Percentiles rank a stretch among this genome's conserved stretches.
Evolutionary conservation across 768 basidiomycete species (phyloP).

Genomic region (Termitomyces sp.): DNA sequence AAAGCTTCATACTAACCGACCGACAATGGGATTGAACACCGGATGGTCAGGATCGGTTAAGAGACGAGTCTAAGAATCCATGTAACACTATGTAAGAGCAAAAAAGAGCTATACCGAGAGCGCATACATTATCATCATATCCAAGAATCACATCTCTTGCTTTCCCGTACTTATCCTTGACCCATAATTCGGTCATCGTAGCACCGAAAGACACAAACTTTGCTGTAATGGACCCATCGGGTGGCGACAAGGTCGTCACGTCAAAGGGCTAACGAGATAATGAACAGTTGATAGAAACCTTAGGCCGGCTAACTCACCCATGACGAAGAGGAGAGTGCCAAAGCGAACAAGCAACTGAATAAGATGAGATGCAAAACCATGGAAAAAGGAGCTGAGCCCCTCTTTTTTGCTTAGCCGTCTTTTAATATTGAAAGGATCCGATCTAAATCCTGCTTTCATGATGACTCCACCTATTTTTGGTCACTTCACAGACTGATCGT

Average conservation of each 20-base stretch:
- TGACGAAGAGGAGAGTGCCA: background rate
- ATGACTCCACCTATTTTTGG: background rate
- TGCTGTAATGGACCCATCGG: constrained; percentile 51
- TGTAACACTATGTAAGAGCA: background rate
- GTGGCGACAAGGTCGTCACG: constrained; percentile 37
- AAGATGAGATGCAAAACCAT: background rate
- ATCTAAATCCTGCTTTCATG: background rate
- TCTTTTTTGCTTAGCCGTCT: background rate
- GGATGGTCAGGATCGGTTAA: constrained; percentile 42
- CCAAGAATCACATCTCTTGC: constrained; percentile 50
- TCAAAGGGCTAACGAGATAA: constrained; percentile 37
- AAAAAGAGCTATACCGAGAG: too few relatives aligned
- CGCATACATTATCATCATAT: constrained; percentile 47
- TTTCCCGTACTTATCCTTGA: constrained; percentile 44
- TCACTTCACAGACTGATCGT: background rate
- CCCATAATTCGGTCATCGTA: constrained; percentile 50
- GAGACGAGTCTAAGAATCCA: constrained; percentile 25
- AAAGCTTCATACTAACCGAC: constrained; percentile 19
- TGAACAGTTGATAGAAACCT: background rate
- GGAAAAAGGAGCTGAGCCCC: background rate
- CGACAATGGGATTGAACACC: constrained; percentile 36
- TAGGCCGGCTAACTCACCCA: constrained; percentile 4
- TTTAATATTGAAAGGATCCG: background rate
- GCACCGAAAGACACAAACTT: constrained; percentile 55
- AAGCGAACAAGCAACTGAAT: background rate